A percentile compares a stretch with the other conserved stretches of the same genome.
Evolutionary conservation across 1,284 basidiomycete species (phyloP).

Genomic region (Hemileia vastatrix): DNA sequence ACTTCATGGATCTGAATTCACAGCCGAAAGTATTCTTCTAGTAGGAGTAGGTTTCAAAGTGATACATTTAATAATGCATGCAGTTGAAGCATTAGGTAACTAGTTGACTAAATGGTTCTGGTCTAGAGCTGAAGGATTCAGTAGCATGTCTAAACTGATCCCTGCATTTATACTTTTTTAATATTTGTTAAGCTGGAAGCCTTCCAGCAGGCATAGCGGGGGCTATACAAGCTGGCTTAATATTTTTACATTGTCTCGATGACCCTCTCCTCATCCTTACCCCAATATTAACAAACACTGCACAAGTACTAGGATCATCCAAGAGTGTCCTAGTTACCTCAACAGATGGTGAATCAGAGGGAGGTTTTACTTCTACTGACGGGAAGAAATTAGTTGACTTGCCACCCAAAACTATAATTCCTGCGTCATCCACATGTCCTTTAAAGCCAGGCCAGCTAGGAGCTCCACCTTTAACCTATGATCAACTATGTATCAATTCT

Average conservation of each 20-base stretch:
- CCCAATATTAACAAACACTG: conserved; percentile 20
- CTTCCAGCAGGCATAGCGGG: conserved; percentile 11
- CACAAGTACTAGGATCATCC: conserved; percentile 1
- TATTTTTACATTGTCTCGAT: conserved; percentile 19
- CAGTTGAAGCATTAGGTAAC: conserved; percentile 12
- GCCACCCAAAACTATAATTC: conserved; percentile 4
- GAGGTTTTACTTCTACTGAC: conserved; percentile 21
- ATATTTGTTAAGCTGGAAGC: conserved; percentile 4
- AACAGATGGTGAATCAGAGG: conserved; percentile 3
- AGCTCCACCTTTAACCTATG: conserved; percentile 14
- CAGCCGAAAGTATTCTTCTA: conserved; percentile 14
- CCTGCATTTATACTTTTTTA: neutral
- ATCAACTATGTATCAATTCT: conserved; percentile 2
- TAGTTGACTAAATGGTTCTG: too few species aligned
- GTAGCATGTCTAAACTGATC: too few species aligned
- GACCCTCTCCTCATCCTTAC: conserved; percentile 23
- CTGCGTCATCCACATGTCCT: conserved; percentile 6
- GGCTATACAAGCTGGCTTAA: conserved; percentile 7
- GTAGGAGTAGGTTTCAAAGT: conserved; percentile 19
- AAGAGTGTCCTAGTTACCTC: too few species aligned
- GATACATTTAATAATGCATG: conserved; percentile 20
- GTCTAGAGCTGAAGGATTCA: too few species aligned
- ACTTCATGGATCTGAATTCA: conserved; percentile 13
- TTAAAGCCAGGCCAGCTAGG: conserved; percentile 11
- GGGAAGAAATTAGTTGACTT: conserved; percentile 8